Evolutionary conservation across 2,329 filamentous ascomycete genomes (phyloP).

Genomic region (Hypoxylon sp.): DNA sequence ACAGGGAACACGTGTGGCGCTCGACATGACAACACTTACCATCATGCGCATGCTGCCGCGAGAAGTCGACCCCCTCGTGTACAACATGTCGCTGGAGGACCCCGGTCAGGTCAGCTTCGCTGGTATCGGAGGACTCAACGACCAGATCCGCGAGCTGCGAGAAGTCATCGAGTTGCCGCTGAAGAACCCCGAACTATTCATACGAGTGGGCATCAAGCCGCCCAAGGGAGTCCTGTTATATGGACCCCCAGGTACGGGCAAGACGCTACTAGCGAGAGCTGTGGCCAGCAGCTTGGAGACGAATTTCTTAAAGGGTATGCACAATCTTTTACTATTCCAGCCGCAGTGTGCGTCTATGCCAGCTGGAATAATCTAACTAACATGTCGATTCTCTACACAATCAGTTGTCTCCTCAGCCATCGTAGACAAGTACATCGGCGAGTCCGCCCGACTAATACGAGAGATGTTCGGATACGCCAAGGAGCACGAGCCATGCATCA

Average conservation of each 20-base stretch:
- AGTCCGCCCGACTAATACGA: constrained; percentile 94
- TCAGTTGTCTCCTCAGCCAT: constrained; percentile 97
- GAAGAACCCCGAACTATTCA: constrained; percentile 98
- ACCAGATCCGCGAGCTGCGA: constrained; percentile 95
- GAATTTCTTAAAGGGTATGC: constrained; percentile 93
- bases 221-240: constrained; percentile 97
- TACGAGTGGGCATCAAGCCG: constrained; percentile 97
- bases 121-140: constrained; percentile 96
- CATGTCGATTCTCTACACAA: not conserved
- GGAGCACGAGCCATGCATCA: constrained; percentile 99
- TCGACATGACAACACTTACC: constrained; percentile 99
- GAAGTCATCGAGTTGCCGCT: constrained; percentile 98
- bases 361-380: no score
- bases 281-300: constrained; percentile 97
- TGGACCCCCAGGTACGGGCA: constrained; percentile 94
- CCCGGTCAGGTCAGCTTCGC: constrained; percentile 97
- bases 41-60: constrained; percentile 99
- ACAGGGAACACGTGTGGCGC: constrained; percentile 95
- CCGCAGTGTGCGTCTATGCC: no score
- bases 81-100: constrained; percentile 99
- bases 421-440: constrained; percentile 99
- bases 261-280: constrained; percentile 91
- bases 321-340: constrained; percentile 3
- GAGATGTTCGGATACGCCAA: constrained; percentile 99
- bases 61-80: constrained; percentile 97